phyloP scores from a whole-genome alignment of 371 early-diverging fungal genomes.

The Mortierella sp. region DNA sequence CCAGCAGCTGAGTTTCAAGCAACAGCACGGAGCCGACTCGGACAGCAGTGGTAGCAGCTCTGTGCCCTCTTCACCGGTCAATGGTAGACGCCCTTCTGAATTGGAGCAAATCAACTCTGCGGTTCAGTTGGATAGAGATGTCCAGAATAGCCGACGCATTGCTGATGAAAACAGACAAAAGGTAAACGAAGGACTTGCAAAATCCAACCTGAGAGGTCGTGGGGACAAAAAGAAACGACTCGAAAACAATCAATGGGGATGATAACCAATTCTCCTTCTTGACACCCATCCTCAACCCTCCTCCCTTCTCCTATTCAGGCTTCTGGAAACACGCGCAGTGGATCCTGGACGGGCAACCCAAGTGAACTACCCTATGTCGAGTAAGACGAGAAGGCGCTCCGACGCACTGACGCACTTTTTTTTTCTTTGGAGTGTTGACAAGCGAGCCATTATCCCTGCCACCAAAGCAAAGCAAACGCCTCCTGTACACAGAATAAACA shows the following conservation, averaged over 20 bases:
- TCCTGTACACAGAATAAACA: no score
- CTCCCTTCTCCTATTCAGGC: not conserved
- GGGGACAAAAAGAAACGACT: no score
- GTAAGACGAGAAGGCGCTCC: no score
- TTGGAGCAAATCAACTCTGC: constrained; percentile 30
- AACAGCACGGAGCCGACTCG: not conserved
- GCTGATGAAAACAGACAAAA: constrained; percentile 35
- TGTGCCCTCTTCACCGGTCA: not conserved
- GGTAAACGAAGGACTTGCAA: constrained; percentile 9
- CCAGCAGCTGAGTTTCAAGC: constrained; percentile 4
- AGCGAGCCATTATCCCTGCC: no score
- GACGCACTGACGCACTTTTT: no score
- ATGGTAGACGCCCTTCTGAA: not conserved
- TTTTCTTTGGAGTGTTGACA: no score
- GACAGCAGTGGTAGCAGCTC: not conserved
- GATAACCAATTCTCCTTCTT: no score
- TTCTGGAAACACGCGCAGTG: not conserved
- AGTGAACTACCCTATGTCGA: constrained; percentile 1
- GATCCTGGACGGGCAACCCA: constrained; percentile 2
- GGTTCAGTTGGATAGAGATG: constrained; percentile 43
- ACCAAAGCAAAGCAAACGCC: no score
- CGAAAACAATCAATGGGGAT: no score
- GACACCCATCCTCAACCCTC: not conserved
- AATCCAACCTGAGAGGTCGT: not conserved
- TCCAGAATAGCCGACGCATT: constrained; percentile 32